Percentiles rank a stretch among this genome's conserved stretches.
Evolutionary conservation across 2,329 filamentous ascomycete genomes (phyloP).

Genomic region (Arthrobotrys sinensis): DNA sequence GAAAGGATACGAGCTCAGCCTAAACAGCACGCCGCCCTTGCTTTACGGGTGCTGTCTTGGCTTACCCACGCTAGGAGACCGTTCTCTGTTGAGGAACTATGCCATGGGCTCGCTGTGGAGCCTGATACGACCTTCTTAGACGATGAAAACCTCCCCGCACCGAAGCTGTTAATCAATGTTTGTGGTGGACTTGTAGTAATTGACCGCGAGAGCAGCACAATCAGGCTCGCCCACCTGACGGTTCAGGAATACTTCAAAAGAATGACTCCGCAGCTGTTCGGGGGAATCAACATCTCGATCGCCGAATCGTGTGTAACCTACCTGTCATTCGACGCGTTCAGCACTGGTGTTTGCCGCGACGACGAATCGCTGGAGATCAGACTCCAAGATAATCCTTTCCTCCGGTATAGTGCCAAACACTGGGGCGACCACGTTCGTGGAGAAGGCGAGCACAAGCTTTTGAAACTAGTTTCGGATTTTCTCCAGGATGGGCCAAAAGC

Average conservation of each 20-base stretch:
- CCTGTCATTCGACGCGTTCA: constrained; percentile 32
- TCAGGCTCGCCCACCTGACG: constrained; percentile 40
- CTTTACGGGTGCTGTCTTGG: constrained; percentile 34
- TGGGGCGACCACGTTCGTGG: constrained; percentile 51
- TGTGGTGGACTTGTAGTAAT: constrained; percentile 47
- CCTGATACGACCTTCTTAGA: constrained; percentile 35
- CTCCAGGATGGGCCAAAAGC: constrained; percentile 55
- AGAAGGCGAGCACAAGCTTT: constrained; percentile 39
- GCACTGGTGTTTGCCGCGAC: constrained; percentile 29
- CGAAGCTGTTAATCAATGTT: constrained; percentile 50
- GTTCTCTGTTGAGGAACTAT: constrained; percentile 40
- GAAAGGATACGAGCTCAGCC: constrained; percentile 42
- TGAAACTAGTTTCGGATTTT: constrained; percentile 30
- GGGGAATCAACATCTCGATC: constrained; percentile 34
- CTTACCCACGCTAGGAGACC: constrained; percentile 41
- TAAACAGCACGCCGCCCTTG: constrained; percentile 47
- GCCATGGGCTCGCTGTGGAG: constrained; percentile 43
- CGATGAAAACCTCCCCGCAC: constrained; percentile 39
- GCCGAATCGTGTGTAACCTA: constrained; percentile 49
- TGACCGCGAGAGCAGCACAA: constrained; percentile 37
- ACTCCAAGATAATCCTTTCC: constrained; percentile 37
- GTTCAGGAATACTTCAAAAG: constrained; percentile 47
- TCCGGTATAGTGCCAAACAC: constrained; percentile 43
- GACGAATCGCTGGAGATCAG: constrained; percentile 34
- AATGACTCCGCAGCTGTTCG: constrained; percentile 34